Evolutionary conservation across 2,329 filamentous ascomycete genomes (phyloP), one percentile per base, ranked within the genome.

Genomic region (Penicillium sclerotiorum): DNA sequence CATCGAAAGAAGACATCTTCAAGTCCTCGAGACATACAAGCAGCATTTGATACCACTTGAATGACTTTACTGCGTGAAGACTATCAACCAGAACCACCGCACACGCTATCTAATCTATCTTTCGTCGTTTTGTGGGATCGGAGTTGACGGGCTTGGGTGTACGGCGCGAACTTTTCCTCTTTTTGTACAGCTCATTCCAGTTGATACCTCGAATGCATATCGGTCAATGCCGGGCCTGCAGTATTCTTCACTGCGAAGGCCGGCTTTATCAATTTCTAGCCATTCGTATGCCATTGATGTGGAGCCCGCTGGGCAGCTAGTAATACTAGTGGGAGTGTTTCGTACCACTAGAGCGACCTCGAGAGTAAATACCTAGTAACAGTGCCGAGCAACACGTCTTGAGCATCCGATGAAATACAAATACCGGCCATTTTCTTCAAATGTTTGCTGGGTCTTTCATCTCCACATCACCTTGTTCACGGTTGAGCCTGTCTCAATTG

Each of bases 121-220:
- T 18, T 32, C 17, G 32, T 32, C 17, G 27, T 28, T 43, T 30
- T n/a, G 32, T 43, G 40, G 21, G 27, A 33, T 32, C 40, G 40
- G 40, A 30, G 40, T 42, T 43, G 18, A 15, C 20, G 17, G 17
- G 9, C 21, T 23, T 33, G 40, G 40, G 27, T n/a, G 27, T 43
- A 15, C 18, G 40, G 40, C 18, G 27, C 18, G 15, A 43, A 12
- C 40, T 21, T 30, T 22, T 43, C 13, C 30, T 22, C 13, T 12
- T 43, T 33, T 33, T 36, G 40, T 43, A 43, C 40, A 22, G 27
- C 11, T 15, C 20, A 7, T 32, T 11, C 13, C 20, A 28, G 40
- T 32, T 43, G 9, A 43, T 33, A 23, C 40, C 40, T 43, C n/a
- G n/a, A 43, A 43, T 43, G 7, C 27, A 43, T 43, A 43, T 33